Base-by-base conservation (phyloP, 2,329 filamentous ascomycete species). In the Nakataea oryzae region DNA sequence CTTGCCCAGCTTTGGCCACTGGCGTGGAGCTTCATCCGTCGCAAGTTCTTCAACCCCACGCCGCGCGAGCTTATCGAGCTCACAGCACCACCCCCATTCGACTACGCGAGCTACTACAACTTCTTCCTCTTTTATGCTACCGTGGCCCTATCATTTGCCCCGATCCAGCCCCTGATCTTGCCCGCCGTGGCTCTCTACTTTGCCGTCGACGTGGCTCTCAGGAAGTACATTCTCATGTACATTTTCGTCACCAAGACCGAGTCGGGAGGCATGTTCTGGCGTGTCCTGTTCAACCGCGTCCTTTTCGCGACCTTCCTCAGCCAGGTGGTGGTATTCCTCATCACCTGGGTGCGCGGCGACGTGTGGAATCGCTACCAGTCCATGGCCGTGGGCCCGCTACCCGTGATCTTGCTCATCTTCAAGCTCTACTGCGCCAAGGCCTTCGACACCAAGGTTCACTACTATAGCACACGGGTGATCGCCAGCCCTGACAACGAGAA, bases 161-260 rank as follows among this genome's bases (percentile, higher is more conserved):
- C 87, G 1, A 81, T 97, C 61, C 95, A 97, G 74, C 95, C 95
- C 0, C 81, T 97, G 28, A 89, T 95, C 1, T 81, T 99, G 9
- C 86, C 90, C 0, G 89, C 96, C 54, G 91, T 90, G 0, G 92
- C 93, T 1, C 76, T 97, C 32, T 99, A 97, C 79, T 97, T 97
- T 73, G 78, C 79, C 60, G 79, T 99, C 60, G 95, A 99, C 73
- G 87, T 87, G 5, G 91, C 88, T 75, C 80, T 97, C 71, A 97
- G 96, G 82, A 97, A 97, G 76, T 99, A 99, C 71, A 79, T 97
- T 57, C 77, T 97, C 54, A 82, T 97, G 67, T 96, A 99, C 75
- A 89, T 97, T 66, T 97, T 97, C 71, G 84, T 96, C 66, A 99
- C 95, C 58, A 99, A 97, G 78, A 96, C 89, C 30, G 95, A 99